These are phyloP conservation scores for Vigna unguiculata DNA, from an alignment of 306 rosid species.

Conservation along the genomic window DNA sequence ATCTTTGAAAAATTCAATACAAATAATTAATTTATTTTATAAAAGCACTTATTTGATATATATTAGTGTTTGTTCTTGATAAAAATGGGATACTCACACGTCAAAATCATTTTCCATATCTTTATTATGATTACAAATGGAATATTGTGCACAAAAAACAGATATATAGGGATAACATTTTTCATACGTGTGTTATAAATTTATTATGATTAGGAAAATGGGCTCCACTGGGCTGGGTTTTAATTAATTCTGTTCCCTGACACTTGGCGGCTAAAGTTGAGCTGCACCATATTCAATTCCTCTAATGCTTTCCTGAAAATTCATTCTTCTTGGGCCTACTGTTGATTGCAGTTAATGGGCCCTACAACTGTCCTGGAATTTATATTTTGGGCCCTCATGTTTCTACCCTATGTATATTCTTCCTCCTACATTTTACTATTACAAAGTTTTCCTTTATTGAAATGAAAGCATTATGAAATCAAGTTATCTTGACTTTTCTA, in stretches of 20 bases:
- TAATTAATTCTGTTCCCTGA: constrained; percentile 46
- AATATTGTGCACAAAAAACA: not conserved
- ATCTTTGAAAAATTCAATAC: too few species aligned
- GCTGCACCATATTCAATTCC: constrained; percentile 46
- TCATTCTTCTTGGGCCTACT: constrained; percentile 28
- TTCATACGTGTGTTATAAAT: not conserved
- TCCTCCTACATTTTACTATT: not conserved
- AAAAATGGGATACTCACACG: not conserved
- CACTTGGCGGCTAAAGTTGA: constrained; percentile 47
- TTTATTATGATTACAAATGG: not conserved
- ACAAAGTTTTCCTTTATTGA: too few species aligned
- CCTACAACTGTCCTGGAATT: constrained; percentile 5
- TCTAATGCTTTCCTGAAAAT: constrained; percentile 25
- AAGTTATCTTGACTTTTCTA: too few species aligned
- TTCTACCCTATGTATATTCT: not conserved
- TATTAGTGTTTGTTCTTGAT: not conserved
- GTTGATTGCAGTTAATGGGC: constrained; percentile 1
- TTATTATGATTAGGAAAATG: not conserved
- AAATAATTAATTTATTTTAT: too few species aligned
- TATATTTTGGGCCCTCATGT: not conserved
- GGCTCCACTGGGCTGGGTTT: constrained; percentile 20
- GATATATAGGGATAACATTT: not conserved
- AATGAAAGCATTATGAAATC: too few species aligned
- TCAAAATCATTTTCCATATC: constrained; percentile 2
- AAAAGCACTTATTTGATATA: too few species aligned